Base-by-base conservation (phyloP, 305 asterid species). In the Fraxinus platypoda region DNA sequence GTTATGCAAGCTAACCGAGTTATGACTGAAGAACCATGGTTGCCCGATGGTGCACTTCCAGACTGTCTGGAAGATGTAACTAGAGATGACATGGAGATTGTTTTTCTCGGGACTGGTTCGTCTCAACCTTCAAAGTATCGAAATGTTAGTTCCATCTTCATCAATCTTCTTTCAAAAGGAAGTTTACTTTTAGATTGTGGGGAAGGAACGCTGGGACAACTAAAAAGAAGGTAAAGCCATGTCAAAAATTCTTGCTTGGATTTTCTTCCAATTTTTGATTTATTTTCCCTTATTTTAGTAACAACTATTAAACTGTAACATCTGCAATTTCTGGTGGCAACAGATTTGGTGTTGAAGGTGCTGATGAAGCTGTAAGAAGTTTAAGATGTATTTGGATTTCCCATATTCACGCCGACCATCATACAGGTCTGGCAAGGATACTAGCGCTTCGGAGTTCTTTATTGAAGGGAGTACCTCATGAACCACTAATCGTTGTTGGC, bases 121-220 rank as follows among this genome's bases (percentile, higher is more conserved):
- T 94, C 99, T 64, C 99, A 95, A 84, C 98, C 99, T 76, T 95
- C 99, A n/a, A 95, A 95, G 80, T 92, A 95, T 83, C 93, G 98
- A 78, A 95, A 95, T 33, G 98, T 95, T 75, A 93, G 91, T 89
- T 93, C 99, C 26, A 90, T 95, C 80, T 90, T 95, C 86, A 87
- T 95, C 82, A 94, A 95, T 91, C 88, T 95, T 80, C 94, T 95
- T 78, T 90, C 93, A 0, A 92, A 88, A 87, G 98, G 99, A 83
- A 84, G 97, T 83, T 2, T 95, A 79, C 90, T 95, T 75, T 84
- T 95, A 64, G 99, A 95, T 81, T 95, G 99, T 35, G 99, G 98
- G 17, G 99, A 95, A 91, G 99, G 98, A 86, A 91, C 97, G 72
- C 81, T 94, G 59, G 99, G 98, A 81, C 99, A 95, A 88, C 94